These are phyloP conservation scores for Tricholoma furcatifolium DNA, from an alignment of 768 basidiomycete genomes.

Conservation along the genomic window DNA sequence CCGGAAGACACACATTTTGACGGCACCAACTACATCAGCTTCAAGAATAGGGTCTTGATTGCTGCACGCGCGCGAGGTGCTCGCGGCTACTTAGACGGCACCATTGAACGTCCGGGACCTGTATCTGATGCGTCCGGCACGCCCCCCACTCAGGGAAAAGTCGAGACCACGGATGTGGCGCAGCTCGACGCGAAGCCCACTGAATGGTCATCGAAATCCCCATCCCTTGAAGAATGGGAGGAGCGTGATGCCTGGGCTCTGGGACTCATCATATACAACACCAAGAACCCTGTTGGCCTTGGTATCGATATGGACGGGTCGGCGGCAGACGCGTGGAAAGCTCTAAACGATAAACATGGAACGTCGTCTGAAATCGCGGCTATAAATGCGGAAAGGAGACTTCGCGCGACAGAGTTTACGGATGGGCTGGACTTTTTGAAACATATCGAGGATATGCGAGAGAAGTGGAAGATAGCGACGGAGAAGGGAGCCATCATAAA, in stretches of 20 bases:
- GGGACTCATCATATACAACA: background rate
- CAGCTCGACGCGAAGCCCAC: background rate
- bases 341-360: constrained; percentile 10
- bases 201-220: background rate
- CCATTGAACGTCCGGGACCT: background rate
- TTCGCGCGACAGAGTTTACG: constrained; percentile 3
- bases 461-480: constrained; percentile 15
- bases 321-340: constrained; percentile 13
- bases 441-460: constrained; percentile 16
- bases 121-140: too few relatives aligned
- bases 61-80: background rate
- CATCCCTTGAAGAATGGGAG: constrained; percentile 1
- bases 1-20: background rate
- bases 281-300: background rate
- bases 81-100: background rate
- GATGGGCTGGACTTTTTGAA: constrained; percentile 13
- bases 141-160: too few relatives aligned
- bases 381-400: constrained; percentile 1
- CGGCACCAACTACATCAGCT: background rate
- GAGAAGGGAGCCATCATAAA: constrained; percentile 17
- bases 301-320: background rate
- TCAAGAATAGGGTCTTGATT: background rate
- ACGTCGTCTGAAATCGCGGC: constrained; percentile 9
- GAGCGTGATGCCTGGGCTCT: background rate
- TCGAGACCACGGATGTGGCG: background rate